Percentiles rank a stretch among this genome's conserved stretches.
Evolutionary conservation across 2,329 filamentous ascomycete genomes (phyloP).

Genomic region (Paracorniculantispora psalliotae): DNA sequence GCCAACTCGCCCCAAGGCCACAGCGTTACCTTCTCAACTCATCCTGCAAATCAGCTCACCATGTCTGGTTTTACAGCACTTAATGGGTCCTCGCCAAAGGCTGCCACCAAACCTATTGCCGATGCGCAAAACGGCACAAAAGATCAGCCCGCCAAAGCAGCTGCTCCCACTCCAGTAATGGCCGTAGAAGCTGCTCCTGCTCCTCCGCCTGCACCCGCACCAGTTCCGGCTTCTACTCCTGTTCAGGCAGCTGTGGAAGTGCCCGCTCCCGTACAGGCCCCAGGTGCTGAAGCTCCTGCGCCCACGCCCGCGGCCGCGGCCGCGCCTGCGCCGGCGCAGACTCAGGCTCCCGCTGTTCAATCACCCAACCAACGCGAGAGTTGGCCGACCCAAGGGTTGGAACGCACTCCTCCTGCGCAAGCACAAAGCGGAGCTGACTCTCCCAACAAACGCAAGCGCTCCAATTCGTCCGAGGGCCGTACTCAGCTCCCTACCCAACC

Average conservation of each 20-base stretch:
- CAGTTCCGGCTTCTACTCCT: slow-evolving; percentile 4
- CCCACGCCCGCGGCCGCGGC: slow-evolving; percentile 21
- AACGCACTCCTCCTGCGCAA: slow-evolving; percentile 37
- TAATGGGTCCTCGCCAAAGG: slow-evolving; percentile 45
- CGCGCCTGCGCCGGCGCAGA: slow-evolving; percentile 23
- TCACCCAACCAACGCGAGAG: slow-evolving; percentile 32
- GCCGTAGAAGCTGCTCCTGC: neutral
- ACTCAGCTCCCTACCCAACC: slow-evolving; percentile 25
- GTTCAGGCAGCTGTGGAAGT: neutral
- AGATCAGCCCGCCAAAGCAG: neutral
- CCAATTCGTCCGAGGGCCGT: slow-evolving; percentile 52
- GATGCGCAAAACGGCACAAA: neutral
- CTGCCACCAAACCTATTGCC: neutral
- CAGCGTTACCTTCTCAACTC: neutral
- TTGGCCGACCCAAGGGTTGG: slow-evolving; percentile 37
- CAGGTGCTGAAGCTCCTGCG: slow-evolving; percentile 16
- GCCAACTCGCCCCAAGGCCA: neutral
- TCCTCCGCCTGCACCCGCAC: neutral
- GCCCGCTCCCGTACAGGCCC: neutral
- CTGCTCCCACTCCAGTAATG: neutral
- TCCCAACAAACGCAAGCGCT: slow-evolving; percentile 65
- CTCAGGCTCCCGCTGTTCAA: slow-evolving; percentile 23
- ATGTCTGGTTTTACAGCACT: slow-evolving; percentile 51
- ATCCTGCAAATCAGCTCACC: slow-evolving; percentile 1
- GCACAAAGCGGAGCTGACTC: slow-evolving; percentile 41